Percentiles rank a stretch among this genome's conserved stretches.
Conservation (phyloP, 2,329 filamentous ascomycete genomes). For the Xylaria sp. region DNA sequence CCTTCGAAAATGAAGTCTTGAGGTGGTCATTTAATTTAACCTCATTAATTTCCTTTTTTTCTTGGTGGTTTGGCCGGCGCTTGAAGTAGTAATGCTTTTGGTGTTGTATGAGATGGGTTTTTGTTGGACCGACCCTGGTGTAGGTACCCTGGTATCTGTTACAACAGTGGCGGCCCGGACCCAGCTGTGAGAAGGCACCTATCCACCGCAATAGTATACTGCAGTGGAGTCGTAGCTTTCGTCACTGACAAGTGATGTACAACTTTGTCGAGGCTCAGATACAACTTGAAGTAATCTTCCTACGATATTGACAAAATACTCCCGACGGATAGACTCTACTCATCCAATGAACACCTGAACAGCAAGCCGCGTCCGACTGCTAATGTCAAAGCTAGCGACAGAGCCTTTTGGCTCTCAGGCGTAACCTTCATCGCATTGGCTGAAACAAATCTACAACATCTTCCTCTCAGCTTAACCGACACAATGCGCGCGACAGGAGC, state of each 20-base stretch:
- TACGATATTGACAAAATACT: neutral
- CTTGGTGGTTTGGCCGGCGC: no score
- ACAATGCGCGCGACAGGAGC: slow-evolving; percentile 62
- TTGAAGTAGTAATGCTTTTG: no score
- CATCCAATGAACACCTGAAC: slow-evolving; percentile 22
- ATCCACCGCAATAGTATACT: no score
- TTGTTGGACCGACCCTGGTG: no score
- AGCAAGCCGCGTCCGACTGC: slow-evolving; percentile 30
- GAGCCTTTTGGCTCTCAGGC: slow-evolving; percentile 50
- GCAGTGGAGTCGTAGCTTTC: slow-evolving; percentile 10
- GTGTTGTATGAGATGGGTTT: no score
- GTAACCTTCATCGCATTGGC: slow-evolving; percentile 23
- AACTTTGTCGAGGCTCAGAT: neutral
- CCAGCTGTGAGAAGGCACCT: no score
- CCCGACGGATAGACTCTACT: neutral
- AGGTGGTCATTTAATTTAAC: no score
- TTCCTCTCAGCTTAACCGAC: slow-evolving; percentile 10
- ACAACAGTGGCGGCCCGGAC: no score
- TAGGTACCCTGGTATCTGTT: no score
- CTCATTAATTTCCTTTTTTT: no score
- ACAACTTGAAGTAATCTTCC: neutral
- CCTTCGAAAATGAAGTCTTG: no score
- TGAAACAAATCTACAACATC: slow-evolving; percentile 11
- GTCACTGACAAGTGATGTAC: neutral
- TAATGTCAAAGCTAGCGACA: slow-evolving; percentile 47